Conservation (phyloP, 768 basidiomycete genomes). For the Chalciporus sphaerocephalus region DNA sequence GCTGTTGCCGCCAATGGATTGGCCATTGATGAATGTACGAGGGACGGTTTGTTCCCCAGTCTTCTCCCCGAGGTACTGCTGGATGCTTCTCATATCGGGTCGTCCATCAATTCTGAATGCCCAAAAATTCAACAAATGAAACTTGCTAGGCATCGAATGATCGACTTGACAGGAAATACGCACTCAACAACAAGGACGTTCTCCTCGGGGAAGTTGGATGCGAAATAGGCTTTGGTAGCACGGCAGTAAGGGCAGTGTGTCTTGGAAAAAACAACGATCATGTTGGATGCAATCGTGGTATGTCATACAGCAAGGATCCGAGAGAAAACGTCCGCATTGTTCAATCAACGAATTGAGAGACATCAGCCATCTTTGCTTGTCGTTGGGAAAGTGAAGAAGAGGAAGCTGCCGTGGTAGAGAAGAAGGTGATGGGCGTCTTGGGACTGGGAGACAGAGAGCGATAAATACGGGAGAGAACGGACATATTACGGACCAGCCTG, state of each 20-base stretch:
- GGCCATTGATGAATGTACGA: constrained; percentile 61
- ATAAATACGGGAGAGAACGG: constrained; percentile 18
- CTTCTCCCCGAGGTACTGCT: constrained; percentile 58
- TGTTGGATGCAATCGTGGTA: constrained; percentile 45
- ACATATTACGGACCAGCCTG: background rate
- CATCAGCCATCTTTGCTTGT: constrained; percentile 21
- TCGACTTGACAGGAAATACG: constrained; percentile 14
- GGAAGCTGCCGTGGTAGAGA: constrained; percentile 27
- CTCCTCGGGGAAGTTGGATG: constrained; percentile 35
- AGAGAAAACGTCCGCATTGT: constrained; percentile 23
- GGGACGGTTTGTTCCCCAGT: constrained; percentile 72
- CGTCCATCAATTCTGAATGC: constrained; percentile 48
- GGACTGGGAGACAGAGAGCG: constrained; percentile 14
- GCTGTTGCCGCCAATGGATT: constrained; percentile 18
- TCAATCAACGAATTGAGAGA: constrained; percentile 34
- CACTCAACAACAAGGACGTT: constrained; percentile 46
- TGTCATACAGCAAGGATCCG: constrained; percentile 39
- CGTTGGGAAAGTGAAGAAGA: constrained; percentile 23
- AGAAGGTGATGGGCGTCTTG: constrained; percentile 6
- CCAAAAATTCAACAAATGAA: background rate
- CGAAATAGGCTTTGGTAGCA: constrained; percentile 46
- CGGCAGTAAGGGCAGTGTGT: constrained; percentile 51
- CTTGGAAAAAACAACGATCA: constrained; percentile 60
- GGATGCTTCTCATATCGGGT: constrained; percentile 59
- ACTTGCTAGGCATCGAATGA: background rate